Evolutionary conservation across 2,329 filamentous ascomycete species (phyloP), one percentile per base, ranked within the genome.

Genomic region (Dactylellina leptospora): DNA sequence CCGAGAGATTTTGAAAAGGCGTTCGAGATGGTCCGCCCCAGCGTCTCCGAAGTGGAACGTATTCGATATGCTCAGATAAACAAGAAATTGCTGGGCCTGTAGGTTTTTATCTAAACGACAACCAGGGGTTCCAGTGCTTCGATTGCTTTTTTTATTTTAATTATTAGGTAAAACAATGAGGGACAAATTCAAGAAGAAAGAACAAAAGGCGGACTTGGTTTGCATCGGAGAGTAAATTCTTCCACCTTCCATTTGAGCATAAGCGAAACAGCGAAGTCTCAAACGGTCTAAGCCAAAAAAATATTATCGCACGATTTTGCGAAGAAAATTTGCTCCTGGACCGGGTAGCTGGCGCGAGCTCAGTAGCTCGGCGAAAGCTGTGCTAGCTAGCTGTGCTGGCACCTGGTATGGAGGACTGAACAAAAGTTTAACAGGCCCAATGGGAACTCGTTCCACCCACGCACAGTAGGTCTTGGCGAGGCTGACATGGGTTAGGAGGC

Each of bases 1-100:
- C 16, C 59, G n/a, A 8, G 20, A 20, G 83, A 85, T 74, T 82
- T 85, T 59, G 75, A 80, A 48, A 76, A 77, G 11, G 83, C 82
- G 1, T 78, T 79, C 8, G 76, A 74, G 16, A 78, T 79, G 28
- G 80, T 85, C 9, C 80, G 80, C 63, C 81, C 82, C 1, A 77
- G 77, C 61, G 76, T 78, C 30, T 76, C 66, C 25, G 75, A 75
- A 33, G 62, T 73, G 16, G 75, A 77, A 55, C 68, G 68, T 28
- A 25, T 54, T 28, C 59, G 68, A 27, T 72, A 64, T 23, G n/a
- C 42, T 16, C 68, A 64, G 44, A 72, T 72, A 10, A 64, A 72
- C 27, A 72, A 60, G 42, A 72, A 48, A 36, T 44, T 72, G 22
- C 40, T 42, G 11, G 59, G 68, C 30, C 13, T 54, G 8, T 72